Evolutionary conservation across 306 rosid genomes (phyloP).

Genomic region (Vigna nakashimae): DNA sequence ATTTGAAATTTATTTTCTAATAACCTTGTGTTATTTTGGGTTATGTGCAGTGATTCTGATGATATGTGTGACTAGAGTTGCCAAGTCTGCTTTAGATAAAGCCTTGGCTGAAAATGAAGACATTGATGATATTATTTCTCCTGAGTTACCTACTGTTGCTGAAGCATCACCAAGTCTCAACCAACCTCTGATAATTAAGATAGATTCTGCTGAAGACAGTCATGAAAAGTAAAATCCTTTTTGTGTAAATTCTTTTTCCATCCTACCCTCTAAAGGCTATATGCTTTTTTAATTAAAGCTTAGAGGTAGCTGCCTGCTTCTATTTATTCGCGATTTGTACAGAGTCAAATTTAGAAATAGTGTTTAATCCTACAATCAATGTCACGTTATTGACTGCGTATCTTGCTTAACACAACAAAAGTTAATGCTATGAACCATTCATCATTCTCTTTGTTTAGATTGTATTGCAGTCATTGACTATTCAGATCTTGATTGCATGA

Average conservation of each 20-base stretch:
- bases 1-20: background rate
- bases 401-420: conserved; percentile 15
- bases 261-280: conserved; percentile 44
- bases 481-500: background rate
- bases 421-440: conserved; percentile 31
- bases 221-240: conserved; percentile 60
- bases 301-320: conserved; percentile 43
- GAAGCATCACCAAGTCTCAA: conserved; percentile 65
- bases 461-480: too few species aligned
- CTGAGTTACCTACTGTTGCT: conserved; percentile 62
- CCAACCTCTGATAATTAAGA: conserved; percentile 86
- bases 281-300: conserved; percentile 40
- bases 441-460: too few species aligned
- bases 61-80: conserved; percentile 79
- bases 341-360: conserved; percentile 54
- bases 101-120: conserved; percentile 89
- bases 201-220: conserved; percentile 61
- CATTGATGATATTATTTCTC: conserved; percentile 51
- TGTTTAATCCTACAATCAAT: conserved; percentile 43
- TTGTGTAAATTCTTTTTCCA: conserved; percentile 73
- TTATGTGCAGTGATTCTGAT: conserved; percentile 80
- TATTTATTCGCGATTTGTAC: conserved; percentile 58
- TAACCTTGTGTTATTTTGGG: conserved; percentile 36
- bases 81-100: conserved; percentile 86
- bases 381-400: conserved; percentile 32